Evolutionary conservation across 1,139 yeast species (phyloP).

Genomic region (Geotrichum australiense): DNA sequence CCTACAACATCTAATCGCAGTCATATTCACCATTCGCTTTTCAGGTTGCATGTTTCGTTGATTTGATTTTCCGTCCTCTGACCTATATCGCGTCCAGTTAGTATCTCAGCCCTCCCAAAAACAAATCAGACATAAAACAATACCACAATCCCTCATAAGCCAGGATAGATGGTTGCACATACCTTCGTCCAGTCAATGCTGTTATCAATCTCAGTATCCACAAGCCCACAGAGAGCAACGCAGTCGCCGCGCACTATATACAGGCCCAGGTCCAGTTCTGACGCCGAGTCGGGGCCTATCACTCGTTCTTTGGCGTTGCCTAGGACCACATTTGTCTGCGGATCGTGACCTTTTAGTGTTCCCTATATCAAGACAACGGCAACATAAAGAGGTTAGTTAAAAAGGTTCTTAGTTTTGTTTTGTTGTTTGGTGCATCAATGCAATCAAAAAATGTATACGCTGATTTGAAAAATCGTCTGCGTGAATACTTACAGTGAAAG

Average conservation of each 20-base stretch:
- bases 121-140: no score
- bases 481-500: constrained; percentile 14
- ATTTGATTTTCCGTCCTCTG: no score
- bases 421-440: no score
- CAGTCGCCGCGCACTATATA: constrained; percentile 75
- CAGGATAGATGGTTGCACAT: no score
- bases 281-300: constrained; percentile 37
- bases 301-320: constrained; percentile 52
- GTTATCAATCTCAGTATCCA: constrained; percentile 48
- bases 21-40: no score
- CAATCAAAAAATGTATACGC: no score
- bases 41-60: no score
- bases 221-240: constrained; percentile 68
- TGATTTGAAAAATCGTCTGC: no score
- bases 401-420: constrained; percentile 18
- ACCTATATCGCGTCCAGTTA: no score
- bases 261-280: constrained; percentile 53
- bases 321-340: constrained; percentile 66
- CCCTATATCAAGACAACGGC: constrained; percentile 41
- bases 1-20: no score
- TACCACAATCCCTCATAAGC: no score
- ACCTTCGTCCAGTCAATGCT: constrained; percentile 54
- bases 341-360: constrained; percentile 71
- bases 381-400: constrained; percentile 12
- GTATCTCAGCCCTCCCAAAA: no score